A percentile compares a stretch with the other conserved stretches of the same genome.
Conservation (phyloP, 2,329 filamentous ascomycete species). For the Xylariaceae sp. region DNA sequence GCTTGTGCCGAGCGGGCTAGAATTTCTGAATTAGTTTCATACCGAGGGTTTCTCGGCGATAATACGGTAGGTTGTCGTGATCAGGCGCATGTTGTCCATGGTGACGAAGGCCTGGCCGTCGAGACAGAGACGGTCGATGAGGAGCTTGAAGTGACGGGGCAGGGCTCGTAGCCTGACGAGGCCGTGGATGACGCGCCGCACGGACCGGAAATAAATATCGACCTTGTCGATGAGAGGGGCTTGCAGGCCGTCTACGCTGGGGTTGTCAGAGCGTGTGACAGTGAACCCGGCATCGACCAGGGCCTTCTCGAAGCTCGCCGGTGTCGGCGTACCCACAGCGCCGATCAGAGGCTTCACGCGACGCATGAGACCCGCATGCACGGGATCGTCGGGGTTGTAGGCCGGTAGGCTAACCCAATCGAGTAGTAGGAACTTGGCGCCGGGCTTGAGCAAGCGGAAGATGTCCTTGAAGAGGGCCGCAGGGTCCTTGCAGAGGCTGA, state of each 20-base stretch:
- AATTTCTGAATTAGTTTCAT: slow-evolving; percentile 1
- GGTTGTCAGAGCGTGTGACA: slow-evolving; percentile 52
- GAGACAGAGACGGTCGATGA: slow-evolving; percentile 56
- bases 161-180: slow-evolving; percentile 50
- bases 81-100: slow-evolving; percentile 57
- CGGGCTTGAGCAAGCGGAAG: slow-evolving; percentile 52
- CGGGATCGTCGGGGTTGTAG: slow-evolving; percentile 49
- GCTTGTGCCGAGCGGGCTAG: too few relatives aligned
- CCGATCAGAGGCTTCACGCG: slow-evolving; percentile 59
- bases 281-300: slow-evolving; percentile 51
- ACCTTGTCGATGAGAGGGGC: slow-evolving; percentile 57
- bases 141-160: slow-evolving; percentile 54
- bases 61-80: slow-evolving; percentile 55
- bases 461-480: slow-evolving; percentile 51
- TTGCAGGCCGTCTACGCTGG: slow-evolving; percentile 54
- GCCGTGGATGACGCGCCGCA: slow-evolving; percentile 51
- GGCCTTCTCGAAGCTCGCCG: slow-evolving; percentile 48
- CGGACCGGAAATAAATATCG: slow-evolving; percentile 55
- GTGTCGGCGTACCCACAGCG: slow-evolving; percentile 57
- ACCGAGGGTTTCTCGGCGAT: slow-evolving; percentile 50
- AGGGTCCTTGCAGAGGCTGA: slow-evolving; percentile 55
- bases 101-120: slow-evolving; percentile 58
- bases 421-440: slow-evolving; percentile 51
- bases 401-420: slow-evolving; percentile 57
- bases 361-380: slow-evolving; percentile 54